A percentile compares a stretch with the other conserved stretches of the same genome.
Conservation (phyloP, 179 eudicot species). For the Patellifolia procumbens region DNA sequence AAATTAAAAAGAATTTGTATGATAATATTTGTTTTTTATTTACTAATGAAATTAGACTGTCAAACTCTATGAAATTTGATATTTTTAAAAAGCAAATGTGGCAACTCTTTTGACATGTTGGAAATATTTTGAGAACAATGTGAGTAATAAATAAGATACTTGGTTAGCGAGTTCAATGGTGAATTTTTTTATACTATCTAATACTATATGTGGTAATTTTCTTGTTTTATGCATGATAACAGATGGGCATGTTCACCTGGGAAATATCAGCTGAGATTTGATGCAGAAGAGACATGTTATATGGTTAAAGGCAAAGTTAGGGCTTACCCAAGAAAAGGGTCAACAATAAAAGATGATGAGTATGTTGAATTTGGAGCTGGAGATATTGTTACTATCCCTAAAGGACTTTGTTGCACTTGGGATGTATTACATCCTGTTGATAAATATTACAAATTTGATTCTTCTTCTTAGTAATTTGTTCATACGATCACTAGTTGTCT, state of each 20-base stretch:
- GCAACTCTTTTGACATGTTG: too few relatives aligned
- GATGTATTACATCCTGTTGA: conserved; percentile 71
- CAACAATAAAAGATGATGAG: conserved; percentile 2
- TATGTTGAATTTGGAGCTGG: conserved; percentile 62
- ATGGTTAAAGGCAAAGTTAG: conserved; percentile 73
- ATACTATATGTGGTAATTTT: too few relatives aligned
- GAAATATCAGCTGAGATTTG: conserved; percentile 65
- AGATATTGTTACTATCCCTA: conserved; percentile 70
- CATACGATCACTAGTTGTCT: neutral
- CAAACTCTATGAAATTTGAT: too few relatives aligned
- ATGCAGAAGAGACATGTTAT: conserved; percentile 80
- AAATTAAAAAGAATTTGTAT: too few relatives aligned
- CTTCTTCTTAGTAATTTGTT: conserved; percentile 5
- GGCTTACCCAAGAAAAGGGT: conserved; percentile 39
- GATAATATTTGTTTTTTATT: too few relatives aligned
- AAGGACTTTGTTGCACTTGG: conserved; percentile 89
- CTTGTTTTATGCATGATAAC: neutral
- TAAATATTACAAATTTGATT: conserved; percentile 75
- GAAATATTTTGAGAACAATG: too few relatives aligned
- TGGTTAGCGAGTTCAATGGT: neutral
- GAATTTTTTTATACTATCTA: neutral
- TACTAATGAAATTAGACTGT: too few relatives aligned
- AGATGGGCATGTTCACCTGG: conserved; percentile 94
- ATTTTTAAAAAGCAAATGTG: too few relatives aligned
- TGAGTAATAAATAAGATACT: too few relatives aligned